Evolutionary conservation across 1,284 basidiomycete species (phyloP).

Genomic region (Microbotryomycetes sp.): DNA sequence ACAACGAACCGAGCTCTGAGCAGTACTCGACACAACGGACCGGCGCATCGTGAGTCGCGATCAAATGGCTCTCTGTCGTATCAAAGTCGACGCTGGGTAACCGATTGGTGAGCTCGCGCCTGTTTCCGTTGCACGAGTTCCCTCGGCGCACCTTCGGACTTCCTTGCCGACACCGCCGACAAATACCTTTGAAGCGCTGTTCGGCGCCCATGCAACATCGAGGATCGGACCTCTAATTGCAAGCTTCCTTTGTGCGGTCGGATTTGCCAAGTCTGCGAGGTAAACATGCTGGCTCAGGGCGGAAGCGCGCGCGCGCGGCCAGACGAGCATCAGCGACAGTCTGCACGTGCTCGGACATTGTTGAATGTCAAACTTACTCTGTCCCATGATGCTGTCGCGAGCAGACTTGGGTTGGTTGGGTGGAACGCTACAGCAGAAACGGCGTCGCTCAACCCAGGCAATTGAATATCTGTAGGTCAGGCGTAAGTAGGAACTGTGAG

Average conservation of each 20-base stretch:
- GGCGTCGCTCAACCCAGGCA: conserved; percentile 69
- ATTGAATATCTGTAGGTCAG: conserved; percentile 9
- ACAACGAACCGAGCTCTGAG: conserved; percentile 40
- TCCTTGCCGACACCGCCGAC: conserved; percentile 45
- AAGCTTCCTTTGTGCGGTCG: conserved; percentile 39
- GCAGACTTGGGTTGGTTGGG: conserved; percentile 63
- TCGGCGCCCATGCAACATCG: conserved; percentile 38
- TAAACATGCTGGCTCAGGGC: conserved; percentile 38
- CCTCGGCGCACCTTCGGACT: conserved; percentile 50
- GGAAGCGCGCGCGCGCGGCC: background rate
- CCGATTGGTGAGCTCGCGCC: too few relatives aligned
- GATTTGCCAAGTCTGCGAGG: conserved; percentile 38
- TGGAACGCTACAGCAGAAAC: conserved; percentile 73
- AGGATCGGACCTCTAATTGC: conserved; percentile 43
- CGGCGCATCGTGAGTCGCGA: conserved; percentile 45
- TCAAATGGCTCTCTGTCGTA: conserved; percentile 42
- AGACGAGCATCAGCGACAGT: conserved; percentile 46
- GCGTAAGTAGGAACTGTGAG: too few relatives aligned
- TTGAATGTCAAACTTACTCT: conserved; percentile 53
- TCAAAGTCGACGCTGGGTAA: conserved; percentile 44
- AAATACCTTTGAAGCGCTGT: conserved; percentile 35
- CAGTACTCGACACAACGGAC: conserved; percentile 44
- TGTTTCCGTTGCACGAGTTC: too few relatives aligned
- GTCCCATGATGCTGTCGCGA: conserved; percentile 82
- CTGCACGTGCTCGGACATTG: conserved; percentile 49